These are phyloP conservation scores for Teunomyces panamensis DNA, from an alignment of 805 yeast genomes.

Conservation along the genomic window DNA sequence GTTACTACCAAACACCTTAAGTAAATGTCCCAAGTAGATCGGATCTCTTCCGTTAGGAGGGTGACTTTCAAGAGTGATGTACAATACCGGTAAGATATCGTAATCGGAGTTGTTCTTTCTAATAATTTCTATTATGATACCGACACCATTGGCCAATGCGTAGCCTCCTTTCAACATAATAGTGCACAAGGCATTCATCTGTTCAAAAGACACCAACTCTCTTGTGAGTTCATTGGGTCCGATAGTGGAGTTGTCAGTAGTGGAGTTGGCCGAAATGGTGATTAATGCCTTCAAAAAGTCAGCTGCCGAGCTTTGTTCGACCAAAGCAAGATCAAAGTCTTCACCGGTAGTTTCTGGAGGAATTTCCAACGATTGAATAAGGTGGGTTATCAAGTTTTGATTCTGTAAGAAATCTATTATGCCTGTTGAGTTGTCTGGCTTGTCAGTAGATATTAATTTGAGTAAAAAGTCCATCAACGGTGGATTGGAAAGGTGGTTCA, in stretches of 20 bases:
- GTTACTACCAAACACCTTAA: constrained; percentile 37
- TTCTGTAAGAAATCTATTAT: constrained; percentile 43
- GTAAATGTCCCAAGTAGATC: constrained; percentile 42
- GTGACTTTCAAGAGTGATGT: constrained; percentile 43
- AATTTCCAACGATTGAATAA: constrained; percentile 33
- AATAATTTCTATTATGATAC: constrained; percentile 45
- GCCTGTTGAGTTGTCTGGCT: constrained; percentile 46
- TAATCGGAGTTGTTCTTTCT: constrained; percentile 46
- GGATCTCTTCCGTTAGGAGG: constrained; percentile 50
- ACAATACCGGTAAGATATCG: constrained; percentile 43
- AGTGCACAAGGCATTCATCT: constrained; percentile 33
- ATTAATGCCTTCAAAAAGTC: constrained; percentile 45
- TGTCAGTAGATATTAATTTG: constrained; percentile 44
- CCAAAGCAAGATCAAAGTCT: constrained; percentile 19
- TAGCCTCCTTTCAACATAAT: constrained; percentile 46
- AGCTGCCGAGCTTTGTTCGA: constrained; percentile 42
- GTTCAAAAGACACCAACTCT: constrained; percentile 38
- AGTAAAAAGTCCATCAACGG: constrained; percentile 46
- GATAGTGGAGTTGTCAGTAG: constrained; percentile 44
- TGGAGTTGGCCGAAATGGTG: constrained; percentile 45
- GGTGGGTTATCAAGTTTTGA: constrained; percentile 34
- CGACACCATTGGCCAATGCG: constrained; percentile 48
- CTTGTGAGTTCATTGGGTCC: constrained; percentile 48
- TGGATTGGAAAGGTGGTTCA: constrained; percentile 43
- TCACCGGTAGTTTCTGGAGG: constrained; percentile 2